These are phyloP conservation scores for Phaeodactylum tricornutum DNA, from an alignment of 108 stramenopile species.

Conservation along the genomic window DNA sequence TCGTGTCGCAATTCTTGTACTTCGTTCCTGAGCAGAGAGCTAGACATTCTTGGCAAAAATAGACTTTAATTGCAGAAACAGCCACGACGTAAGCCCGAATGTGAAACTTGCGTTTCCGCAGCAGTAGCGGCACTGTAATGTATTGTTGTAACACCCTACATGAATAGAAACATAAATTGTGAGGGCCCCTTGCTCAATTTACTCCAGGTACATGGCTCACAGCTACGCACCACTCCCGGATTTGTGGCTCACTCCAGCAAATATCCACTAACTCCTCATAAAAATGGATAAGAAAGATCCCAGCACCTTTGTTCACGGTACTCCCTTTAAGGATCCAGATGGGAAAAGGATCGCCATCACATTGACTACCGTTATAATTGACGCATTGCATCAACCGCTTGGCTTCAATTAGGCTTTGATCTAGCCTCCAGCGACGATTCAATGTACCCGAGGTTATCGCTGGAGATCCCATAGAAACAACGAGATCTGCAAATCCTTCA, in stretches of 20 bases:
- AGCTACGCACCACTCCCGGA: slow-evolving; percentile 27
- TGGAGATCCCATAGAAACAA: background rate
- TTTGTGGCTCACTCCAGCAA: slow-evolving; percentile 9
- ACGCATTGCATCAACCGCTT: slow-evolving; percentile 9
- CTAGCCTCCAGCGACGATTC: slow-evolving; percentile 5
- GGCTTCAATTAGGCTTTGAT: slow-evolving; percentile 6
- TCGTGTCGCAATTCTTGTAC: slow-evolving; percentile 7
- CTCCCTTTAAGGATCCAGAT: slow-evolving; percentile 38
- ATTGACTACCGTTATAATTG: too few relatives aligned
- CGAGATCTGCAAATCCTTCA: slow-evolving; percentile 4
- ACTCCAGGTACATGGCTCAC: background rate
- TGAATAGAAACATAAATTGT: background rate
- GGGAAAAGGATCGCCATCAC: slow-evolving; percentile 1
- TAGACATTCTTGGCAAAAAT: slow-evolving; percentile 33
- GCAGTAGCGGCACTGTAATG: slow-evolving; percentile 29
- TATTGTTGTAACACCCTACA: slow-evolving; percentile 21
- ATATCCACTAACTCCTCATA: slow-evolving; percentile 24
- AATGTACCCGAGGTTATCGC: slow-evolving; percentile 1
- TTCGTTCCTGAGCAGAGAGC: slow-evolving; percentile 24
- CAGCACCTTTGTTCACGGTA: slow-evolving; percentile 32
- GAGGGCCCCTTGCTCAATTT: background rate
- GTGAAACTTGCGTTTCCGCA: slow-evolving; percentile 45
- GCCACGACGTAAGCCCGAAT: slow-evolving; percentile 52
- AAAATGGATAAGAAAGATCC: slow-evolving; percentile 15
- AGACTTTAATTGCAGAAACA: slow-evolving; percentile 26